Base-by-base conservation (phyloP, 2,329 filamentous ascomycete genomes). In the Hypoxylon sp. region DNA sequence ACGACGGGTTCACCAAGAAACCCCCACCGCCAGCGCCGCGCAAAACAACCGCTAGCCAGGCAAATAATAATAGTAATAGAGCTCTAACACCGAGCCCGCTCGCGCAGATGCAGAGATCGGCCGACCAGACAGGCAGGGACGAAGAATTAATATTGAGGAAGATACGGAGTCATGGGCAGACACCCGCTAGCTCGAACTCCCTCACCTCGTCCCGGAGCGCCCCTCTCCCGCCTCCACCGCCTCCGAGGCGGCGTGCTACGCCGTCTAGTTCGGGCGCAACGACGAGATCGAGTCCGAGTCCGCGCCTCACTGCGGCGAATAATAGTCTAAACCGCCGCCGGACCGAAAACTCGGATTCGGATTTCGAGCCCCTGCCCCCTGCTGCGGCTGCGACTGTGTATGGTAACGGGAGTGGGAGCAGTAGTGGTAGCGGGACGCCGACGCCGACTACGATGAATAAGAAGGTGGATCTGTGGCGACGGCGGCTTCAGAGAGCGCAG, bases 381-480 rank as follows among this genome's bases (percentile, higher is more conserved):
- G 59, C 71, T 13, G 72, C 74, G 0, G 68, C 71, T 6, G 67
- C 75, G 34, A 72, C 63, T 23, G 74, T 76, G 17, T 72, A 73
- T 23, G 67, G 55, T 66, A 25, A 60, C 25, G 17, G 67, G 65
- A 25, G 60, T 68, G 21, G 25, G 21, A 19, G 62, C 57, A 14
- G 63, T 69, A n/a, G 69, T 60, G 49, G 71, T 65, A 25, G 72
- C 74, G 43, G 71, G 72, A 51, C 52, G 64, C 64, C 70, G n/a
- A 62, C 69, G 56, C 52, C 74, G 34, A 60, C 65, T 11, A 72
- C 65, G 2, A 75, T 81, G 11, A 93, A 88, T 77, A 93, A 91
- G 80, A 91, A 92, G 70, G 82, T 93, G 60, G 90, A 91, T 65
- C 75, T 93, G 51, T 96, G 92, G 93, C 83, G 85, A 67, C 85